phyloP scores from a whole-genome alignment of 805 yeast species.

The Spathaspora arborariae region DNA sequence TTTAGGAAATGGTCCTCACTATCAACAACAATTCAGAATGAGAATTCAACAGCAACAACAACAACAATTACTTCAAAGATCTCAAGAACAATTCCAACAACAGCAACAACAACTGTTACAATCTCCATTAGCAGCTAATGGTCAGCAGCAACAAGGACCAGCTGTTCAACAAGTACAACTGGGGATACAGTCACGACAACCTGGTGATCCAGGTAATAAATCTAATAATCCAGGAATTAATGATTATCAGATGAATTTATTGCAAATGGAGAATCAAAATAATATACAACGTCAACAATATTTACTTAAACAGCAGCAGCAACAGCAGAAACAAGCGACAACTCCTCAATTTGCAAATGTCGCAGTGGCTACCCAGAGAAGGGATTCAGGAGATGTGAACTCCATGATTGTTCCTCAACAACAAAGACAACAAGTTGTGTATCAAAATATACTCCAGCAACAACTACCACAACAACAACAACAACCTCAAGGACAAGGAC shows the following conservation, averaged over 20 bases:
- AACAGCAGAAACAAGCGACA: constrained; percentile 9
- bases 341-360: background rate
- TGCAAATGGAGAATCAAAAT: constrained; percentile 17
- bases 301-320: constrained; percentile 15
- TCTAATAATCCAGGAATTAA: constrained; percentile 13
- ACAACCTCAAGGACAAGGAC: constrained; percentile 7
- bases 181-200: background rate
- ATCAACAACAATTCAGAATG: constrained; percentile 21
- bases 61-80: constrained; percentile 13
- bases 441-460: constrained; percentile 5
- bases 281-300: constrained; percentile 18
- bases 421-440: constrained; percentile 5
- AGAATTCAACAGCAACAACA: constrained; percentile 17
- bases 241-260: constrained; percentile 19
- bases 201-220: background rate
- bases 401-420: constrained; percentile 3
- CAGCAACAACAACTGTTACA: constrained; percentile 9
- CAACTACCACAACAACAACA: constrained; percentile 5
- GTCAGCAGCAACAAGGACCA: constrained; percentile 6
- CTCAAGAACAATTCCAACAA: constrained; percentile 1
- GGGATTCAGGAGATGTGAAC: constrained; percentile 2
- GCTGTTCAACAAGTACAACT: constrained; percentile 4
- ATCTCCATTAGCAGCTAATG: constrained; percentile 13
- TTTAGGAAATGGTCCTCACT: constrained; percentile 10
- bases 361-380: background rate